Base-by-base conservation (phyloP, 2,329 filamentous ascomycete genomes). In the Penicillium sp. region DNA sequence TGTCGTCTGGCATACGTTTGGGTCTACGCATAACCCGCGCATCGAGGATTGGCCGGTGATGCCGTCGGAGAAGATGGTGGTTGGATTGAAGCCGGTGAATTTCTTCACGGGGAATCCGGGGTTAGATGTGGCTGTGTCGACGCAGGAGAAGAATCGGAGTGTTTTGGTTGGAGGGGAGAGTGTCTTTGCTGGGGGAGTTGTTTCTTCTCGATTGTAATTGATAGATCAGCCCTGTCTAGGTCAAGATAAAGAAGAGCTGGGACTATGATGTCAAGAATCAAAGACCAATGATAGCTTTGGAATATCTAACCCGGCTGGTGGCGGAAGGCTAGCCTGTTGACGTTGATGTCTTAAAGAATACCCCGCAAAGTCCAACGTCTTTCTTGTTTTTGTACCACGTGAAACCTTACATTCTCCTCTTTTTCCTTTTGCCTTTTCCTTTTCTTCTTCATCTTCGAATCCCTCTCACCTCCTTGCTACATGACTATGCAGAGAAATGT, bases 11-110 rank as follows among this genome's bases (percentile, higher is more conserved):
- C 71, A 73, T 39, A 71, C 70, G 1, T 75, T 76, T 51, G 71
- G 74, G 13, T 69, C 71, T 13, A 75, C 73, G n/a, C 74, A 76
- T 56, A 76, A 75, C 48, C 74, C 74, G 5, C 67, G 74, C 2
- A 65, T 72, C 13, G 72, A 76, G 56, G 73, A 75, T 46, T 75
- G 69, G 68, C 74, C 73, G 0, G 69, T 75, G 5, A 76, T 75
- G 73, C 66, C 66, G 1, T 56, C 55, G 3, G 66, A 69, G 19
- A 67, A 63, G 48, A 64, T 61, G 53, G 18, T 60, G 14, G 58
- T 65, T 23, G 58, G 60, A 11, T 37, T 65, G 21, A 65, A 64
- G 28, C 63, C 63, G 4, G 52, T 61, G 14, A 65, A 65, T 51
- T 63, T 65, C 48, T 65, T 64, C 21, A 47, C 34, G 2, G 60